Evolutionary conservation across 2,329 filamentous ascomycete species (phyloP), one percentile per base, ranked within the genome.

Genomic region (Hortaea werneckii): DNA sequence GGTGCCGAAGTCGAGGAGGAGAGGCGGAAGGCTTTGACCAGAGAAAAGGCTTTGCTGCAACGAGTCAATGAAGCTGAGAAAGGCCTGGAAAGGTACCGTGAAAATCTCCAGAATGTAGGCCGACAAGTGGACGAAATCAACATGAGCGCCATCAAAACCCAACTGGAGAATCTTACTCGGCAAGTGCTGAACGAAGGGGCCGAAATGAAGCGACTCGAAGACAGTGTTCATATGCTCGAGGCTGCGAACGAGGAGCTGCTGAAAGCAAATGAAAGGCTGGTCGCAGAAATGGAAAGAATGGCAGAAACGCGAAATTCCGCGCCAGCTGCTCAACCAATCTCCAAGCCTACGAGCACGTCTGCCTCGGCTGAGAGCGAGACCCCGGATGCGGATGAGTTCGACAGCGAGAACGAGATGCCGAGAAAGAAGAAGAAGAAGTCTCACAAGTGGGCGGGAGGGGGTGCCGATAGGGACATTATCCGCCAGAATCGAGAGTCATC

Each of bases 11-110:
- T 41, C 3, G 47, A 47, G 20, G 45, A 51, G 11, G 45, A 51
- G 40, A 46, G 44, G 43, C 50, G 50, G 26, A 50, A 52, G 29
- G 46, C 48, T 27, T 46, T 49, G 20, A 43, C 48, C 9, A 54
- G 48, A 10, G 55, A 60, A 42, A 50, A 54, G 35, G 50, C 49
- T 11, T 34, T 57, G 12, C 44, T 55, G 10, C 51, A 57, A 32
- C 51, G 54, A 9, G 40, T 59, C 26, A 50, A 48, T 29, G 50
- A 54, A 1, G 45, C 56, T 2, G 54, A 58, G 34, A 42, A 42
- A 12, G 40, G 35, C n/a, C 45, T 59, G 29, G 47, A 49, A 38
- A 37, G 48, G 30, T 53, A 56, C 37, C 44, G 48, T 32, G 13
- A 52, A 10, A 46, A 29, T 29, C 46, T 58, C 26, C 39, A 48